Percentiles rank a stretch among this genome's conserved stretches.
Evolutionary conservation across 2,329 filamentous ascomycete species (phyloP).

Genomic region (Neophaeococcomyces aloes): DNA sequence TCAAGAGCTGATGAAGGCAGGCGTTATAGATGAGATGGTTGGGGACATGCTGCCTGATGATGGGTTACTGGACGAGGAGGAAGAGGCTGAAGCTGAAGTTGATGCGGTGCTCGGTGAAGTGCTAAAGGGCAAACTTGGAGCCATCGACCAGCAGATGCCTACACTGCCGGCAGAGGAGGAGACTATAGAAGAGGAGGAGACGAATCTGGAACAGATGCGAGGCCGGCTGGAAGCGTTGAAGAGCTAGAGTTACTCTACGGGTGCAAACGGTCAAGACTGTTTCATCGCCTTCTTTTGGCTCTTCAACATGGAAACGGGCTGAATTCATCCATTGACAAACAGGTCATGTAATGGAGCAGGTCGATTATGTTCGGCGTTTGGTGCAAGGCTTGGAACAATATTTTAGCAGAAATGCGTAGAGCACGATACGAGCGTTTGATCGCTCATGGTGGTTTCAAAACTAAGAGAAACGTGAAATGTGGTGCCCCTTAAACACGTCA

Average conservation of each 20-base stretch:
- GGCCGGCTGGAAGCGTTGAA: slow-evolving; percentile 81
- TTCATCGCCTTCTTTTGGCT: no score
- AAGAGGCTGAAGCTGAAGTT: slow-evolving; percentile 68
- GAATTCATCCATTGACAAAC: no score
- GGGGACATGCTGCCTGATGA: slow-evolving; percentile 70
- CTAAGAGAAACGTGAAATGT: no score
- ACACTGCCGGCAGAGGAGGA: slow-evolving; percentile 38
- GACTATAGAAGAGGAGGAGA: slow-evolving; percentile 72
- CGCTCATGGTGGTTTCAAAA: no score
- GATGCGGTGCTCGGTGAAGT: slow-evolving; percentile 90
- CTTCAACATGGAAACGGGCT: no score
- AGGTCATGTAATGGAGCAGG: no score
- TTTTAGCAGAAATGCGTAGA: no score
- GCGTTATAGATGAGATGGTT: slow-evolving; percentile 96
- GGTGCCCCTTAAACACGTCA: not conserved
- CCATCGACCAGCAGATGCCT: slow-evolving; percentile 17
- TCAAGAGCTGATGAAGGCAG: slow-evolving; percentile 81
- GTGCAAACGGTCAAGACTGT: no score
- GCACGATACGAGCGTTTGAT: no score
- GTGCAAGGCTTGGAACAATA: no score
- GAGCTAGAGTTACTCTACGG: slow-evolving; percentile 55
- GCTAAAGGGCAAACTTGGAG: slow-evolving; percentile 55
- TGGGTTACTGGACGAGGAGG: slow-evolving; percentile 59
- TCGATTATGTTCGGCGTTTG: not conserved
- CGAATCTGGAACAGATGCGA: slow-evolving; percentile 91